These are phyloP conservation scores for Kwoniella botswanensis DNA, from an alignment of 768 basidiomycete species.

Conservation along the genomic window DNA sequence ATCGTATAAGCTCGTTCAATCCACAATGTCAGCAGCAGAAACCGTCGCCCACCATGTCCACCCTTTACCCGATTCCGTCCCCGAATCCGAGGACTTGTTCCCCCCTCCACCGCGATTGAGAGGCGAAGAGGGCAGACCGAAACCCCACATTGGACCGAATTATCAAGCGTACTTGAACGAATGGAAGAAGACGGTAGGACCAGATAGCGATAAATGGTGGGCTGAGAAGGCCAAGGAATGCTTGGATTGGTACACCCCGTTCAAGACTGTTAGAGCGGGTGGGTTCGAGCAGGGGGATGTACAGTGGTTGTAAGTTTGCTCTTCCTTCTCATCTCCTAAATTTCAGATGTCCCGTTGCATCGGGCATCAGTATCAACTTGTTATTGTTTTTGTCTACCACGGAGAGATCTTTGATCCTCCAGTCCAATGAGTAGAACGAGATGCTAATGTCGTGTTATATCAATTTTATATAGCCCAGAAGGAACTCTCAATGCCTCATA, in stretches of 20 bases:
- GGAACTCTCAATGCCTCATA: constrained; percentile 90
- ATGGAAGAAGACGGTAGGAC: constrained; percentile 75
- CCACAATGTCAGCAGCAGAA: constrained; percentile 17
- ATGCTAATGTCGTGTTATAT: not conserved
- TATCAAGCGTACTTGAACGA: constrained; percentile 72
- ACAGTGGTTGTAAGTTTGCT: constrained; percentile 72
- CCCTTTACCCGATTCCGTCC: constrained; percentile 44
- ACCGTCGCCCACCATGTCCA: constrained; percentile 32
- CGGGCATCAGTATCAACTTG: too few species aligned
- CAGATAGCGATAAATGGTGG: constrained; percentile 86
- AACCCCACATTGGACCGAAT: constrained; percentile 78
- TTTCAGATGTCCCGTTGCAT: too few species aligned
- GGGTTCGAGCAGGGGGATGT: constrained; percentile 84
- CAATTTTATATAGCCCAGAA: constrained; percentile 66
- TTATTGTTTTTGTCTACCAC: too few species aligned
- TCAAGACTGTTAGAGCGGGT: constrained; percentile 82
- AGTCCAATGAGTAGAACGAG: not conserved
- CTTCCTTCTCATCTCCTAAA: not conserved
- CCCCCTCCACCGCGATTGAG: constrained; percentile 78
- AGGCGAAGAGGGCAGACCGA: constrained; percentile 64
- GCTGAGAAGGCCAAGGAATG: constrained; percentile 73
- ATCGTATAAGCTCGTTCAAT: not conserved
- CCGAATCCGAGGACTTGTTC: constrained; percentile 60
- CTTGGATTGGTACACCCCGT: constrained; percentile 85
- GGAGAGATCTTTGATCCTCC: not conserved